Base-by-base conservation (phyloP, 2,329 filamentous ascomycete species). In the Akanthomyces uredinophilus region DNA sequence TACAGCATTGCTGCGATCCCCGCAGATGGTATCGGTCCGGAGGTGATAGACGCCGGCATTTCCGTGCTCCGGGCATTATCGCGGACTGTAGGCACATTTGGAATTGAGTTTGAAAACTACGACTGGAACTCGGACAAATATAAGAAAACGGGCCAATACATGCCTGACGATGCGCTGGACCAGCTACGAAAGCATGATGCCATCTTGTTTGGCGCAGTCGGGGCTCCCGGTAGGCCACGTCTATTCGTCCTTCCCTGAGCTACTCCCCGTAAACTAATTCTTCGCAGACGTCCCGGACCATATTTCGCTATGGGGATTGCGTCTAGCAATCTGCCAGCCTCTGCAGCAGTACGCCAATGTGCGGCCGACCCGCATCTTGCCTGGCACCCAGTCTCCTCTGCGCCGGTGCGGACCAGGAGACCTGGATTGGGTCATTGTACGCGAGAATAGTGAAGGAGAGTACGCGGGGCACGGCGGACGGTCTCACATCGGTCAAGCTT, bases 81-180 rank as follows among this genome's bases (percentile, higher is more conserved):
- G 5, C 70, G 77, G 39, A 75, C 80, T 1, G 74, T 86, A 1
- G 77, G 81, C 44, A 80, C 81, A 0, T 90, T 91, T 71, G 76
- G 80, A 10, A 75, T 91, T 0, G 74, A 83, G 13, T 90, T 89
- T 68, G 80, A 79, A 47, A 75, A 86, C 66, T 87, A 83, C 67
- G 85, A 88, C 70, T 90, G 87, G 87, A 86, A 83, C 66, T 88
- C 85, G 0, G 83, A 86, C 18, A 85, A 80, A 0, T 90, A 87
- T 73, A 87, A 87, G 70, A 81, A 81, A 69, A 86, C 81, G 0
- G 87, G 87, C 1, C 89, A 77, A 85, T 91, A 70, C 43, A 72
- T 73, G 8, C 71, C 71, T 0, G 69, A 70, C 0, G 64, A 83
- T 77, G 72, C 69, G 14, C 67, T 74, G 8, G 68, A 72, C 39